Conservation (phyloP, 2,329 filamentous ascomycete species). For the Botryotinia narcissicola region DNA sequence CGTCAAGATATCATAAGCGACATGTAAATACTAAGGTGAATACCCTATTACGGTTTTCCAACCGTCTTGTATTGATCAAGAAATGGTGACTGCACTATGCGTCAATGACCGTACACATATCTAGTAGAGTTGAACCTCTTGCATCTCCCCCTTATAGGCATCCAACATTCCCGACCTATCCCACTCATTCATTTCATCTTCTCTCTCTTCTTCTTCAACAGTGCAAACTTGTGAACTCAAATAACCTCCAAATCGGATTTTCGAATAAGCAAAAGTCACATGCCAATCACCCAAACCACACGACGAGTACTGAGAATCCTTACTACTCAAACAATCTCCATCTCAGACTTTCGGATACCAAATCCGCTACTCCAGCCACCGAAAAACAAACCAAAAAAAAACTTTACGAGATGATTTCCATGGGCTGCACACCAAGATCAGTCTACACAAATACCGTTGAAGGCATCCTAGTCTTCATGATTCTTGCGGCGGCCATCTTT, state of each 20-base stretch:
- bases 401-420: neutral
- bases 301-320: too few relatives aligned
- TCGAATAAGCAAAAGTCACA: too few relatives aligned
- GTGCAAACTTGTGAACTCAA: neutral
- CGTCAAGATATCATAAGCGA: too few relatives aligned
- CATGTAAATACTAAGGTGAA: too few relatives aligned
- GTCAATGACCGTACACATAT: neutral
- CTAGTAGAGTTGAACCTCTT: neutral
- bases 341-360: neutral
- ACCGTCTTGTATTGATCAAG: too few relatives aligned
- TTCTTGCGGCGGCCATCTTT: neutral
- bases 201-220: neutral
- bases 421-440: neutral
- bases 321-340: too few relatives aligned
- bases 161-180: neutral
- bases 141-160: neutral
- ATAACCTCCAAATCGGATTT: neutral
- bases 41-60: too few relatives aligned
- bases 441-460: neutral
- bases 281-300: neutral
- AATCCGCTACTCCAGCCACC: neutral
- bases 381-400: neutral
- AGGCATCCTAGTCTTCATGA: neutral
- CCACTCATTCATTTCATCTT: neutral
- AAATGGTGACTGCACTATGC: too few relatives aligned